Conservation (phyloP, 805 yeast genomes). For the Suhomyces pyralidae region DNA sequence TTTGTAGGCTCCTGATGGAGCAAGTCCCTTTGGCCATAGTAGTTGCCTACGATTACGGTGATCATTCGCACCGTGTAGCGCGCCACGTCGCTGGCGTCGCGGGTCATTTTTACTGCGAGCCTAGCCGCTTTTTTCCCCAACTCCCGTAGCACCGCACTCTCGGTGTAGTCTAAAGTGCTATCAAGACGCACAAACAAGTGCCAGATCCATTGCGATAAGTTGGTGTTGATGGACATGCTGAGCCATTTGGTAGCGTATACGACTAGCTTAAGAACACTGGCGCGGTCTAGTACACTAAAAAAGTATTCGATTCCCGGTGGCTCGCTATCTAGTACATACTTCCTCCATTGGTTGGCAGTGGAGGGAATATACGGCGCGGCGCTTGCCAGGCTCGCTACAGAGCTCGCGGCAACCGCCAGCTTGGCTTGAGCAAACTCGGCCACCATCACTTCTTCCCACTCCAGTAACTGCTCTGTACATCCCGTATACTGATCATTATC, state of each 20-base stretch:
- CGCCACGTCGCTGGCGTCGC: slow-evolving; percentile 10
- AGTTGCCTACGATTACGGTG: slow-evolving; percentile 27
- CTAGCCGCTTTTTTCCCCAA: slow-evolving; percentile 39
- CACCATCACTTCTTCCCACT: background rate
- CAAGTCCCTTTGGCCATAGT: slow-evolving; percentile 35
- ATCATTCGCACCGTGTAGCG: slow-evolving; percentile 30
- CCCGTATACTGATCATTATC: background rate
- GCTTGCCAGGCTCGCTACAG: background rate
- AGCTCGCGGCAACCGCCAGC: background rate
- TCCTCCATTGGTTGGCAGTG: slow-evolving; percentile 32
- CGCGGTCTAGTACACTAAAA: slow-evolving; percentile 23
- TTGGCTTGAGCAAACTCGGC: background rate
- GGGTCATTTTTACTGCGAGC: slow-evolving; percentile 13
- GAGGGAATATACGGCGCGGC: slow-evolving; percentile 15
- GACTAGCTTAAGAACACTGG: slow-evolving; percentile 32
- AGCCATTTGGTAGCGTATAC: slow-evolving; percentile 38
- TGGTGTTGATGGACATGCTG: slow-evolving; percentile 24
- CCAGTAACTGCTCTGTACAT: background rate
- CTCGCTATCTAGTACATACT: slow-evolving; percentile 21
- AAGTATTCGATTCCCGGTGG: slow-evolving; percentile 28
- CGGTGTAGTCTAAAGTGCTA: slow-evolving; percentile 29
- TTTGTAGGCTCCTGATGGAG: background rate
- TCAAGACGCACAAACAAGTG: slow-evolving; percentile 34
- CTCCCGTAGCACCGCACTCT: slow-evolving; percentile 32
- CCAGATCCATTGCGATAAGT: slow-evolving; percentile 37